Base-by-base conservation (phyloP, 257 asterid genomes). In the Solanum chilense region DNA sequence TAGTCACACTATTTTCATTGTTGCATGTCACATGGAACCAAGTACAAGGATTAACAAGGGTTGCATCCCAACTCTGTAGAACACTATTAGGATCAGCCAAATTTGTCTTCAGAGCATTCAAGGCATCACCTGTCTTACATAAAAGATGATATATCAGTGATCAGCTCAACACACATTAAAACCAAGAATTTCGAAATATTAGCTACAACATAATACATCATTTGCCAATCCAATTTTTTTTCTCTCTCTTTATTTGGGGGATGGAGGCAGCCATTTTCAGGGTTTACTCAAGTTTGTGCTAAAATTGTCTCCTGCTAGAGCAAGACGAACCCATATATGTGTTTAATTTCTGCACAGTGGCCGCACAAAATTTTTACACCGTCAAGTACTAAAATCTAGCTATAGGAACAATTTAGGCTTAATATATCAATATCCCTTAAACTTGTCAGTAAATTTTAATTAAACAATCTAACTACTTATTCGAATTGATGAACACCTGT, bases 21-120 rank as follows among this genome's bases (percentile, higher is more conserved):
- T 92, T 96, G 94, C 98, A 94, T 2, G 98, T 94, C 18, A 97
- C 97, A 35, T 97, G 98, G 90, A 94, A 94, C 99, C 99, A 97
- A 76, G 97, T 94, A 87, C 98, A 95, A n/a, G 98, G 99, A 90
- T 95, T 96, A 83, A 94, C 98, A 58, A 97, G 99, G 47, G 99
- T 94, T 39, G 98, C 87, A 88, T 97, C 99, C 99, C 99, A 97
- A 90, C 99, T 97, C 94, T 94, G 97, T 35, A 96, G 96, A 86
- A 96, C 99, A 86, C 85, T 92, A 89, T 93, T 93, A 64, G 99
- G 98, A 93, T 97, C 99, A 9, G 89, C 92, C 91, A 97, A 89
- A 90, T 91, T 95, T 87, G 56, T 92, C 96, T 81, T 93, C 89
- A 94, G 88, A 3, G 95, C 90, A 92, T 88, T 91, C 97, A 97